A percentile compares a stretch with the other conserved stretches of the same genome.
phyloP scores from a whole-genome alignment of 305 asterid species.

The Salvia sclarea region DNA sequence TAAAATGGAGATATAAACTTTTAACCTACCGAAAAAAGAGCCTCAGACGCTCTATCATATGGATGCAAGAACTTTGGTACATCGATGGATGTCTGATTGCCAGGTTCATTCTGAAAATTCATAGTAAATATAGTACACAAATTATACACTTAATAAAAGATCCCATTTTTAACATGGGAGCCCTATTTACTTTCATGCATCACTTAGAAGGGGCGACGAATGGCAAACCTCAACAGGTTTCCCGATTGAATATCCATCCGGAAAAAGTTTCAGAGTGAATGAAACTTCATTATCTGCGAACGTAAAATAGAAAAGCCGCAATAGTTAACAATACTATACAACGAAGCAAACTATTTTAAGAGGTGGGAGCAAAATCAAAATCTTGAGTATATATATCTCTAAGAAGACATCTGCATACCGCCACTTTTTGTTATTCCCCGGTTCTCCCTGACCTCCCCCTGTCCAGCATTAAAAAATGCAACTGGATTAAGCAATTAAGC shows the following conservation, averaged over 20 bases:
- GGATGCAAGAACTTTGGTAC: slow-evolving; percentile 80
- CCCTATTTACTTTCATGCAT: slow-evolving; percentile 11
- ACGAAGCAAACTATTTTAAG: slow-evolving; percentile 9
- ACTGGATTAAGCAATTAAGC: neutral
- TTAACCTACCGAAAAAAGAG: slow-evolving; percentile 78
- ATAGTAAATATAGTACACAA: slow-evolving; percentile 27
- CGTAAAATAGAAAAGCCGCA: slow-evolving; percentile 13
- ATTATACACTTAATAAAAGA: neutral
- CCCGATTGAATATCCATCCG: slow-evolving; percentile 80
- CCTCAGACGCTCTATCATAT: slow-evolving; percentile 87
- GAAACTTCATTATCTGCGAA: slow-evolving; percentile 72
- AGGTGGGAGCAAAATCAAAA: neutral
- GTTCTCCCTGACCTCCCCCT: slow-evolving; percentile 43
- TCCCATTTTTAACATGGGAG: neutral
- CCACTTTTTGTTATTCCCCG: slow-evolving; percentile 37
- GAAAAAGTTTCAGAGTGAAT: slow-evolving; percentile 73
- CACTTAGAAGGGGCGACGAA: slow-evolving; percentile 24
- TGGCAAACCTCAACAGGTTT: slow-evolving; percentile 73
- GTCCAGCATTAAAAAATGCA: slow-evolving; percentile 22
- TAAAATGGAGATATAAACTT: slow-evolving; percentile 1
- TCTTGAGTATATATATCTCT: neutral
- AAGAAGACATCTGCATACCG: slow-evolving; percentile 43
- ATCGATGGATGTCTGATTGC: slow-evolving; percentile 48
- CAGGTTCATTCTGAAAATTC: slow-evolving; percentile 60
- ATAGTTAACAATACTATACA: slow-evolving; percentile 11